Evolutionary conservation across 2,329 filamentous ascomycete species (phyloP), one percentile per base, ranked within the genome.

Genomic region (Acrocalymma vagum): DNA sequence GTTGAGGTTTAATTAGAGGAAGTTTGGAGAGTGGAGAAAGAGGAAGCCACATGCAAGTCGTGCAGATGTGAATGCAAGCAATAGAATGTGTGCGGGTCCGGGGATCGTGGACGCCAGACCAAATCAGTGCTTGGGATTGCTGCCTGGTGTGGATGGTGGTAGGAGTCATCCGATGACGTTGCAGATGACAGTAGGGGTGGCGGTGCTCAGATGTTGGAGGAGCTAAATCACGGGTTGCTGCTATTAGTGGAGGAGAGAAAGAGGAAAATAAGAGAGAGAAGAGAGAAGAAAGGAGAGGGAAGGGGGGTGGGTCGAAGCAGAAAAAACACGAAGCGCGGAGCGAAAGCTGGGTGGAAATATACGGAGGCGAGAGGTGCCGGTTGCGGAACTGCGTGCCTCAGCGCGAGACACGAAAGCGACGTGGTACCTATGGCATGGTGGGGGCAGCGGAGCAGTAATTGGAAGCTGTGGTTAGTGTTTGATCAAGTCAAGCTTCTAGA

Each of bases 121-220:
- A 42, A 45, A 38, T 29, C 38, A 41, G 37, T 36, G 38, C 20
- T 45, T 36, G 38, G 52, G 43, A 50, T 57, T 55, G 60, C 50
- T 57, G 63, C 56, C 59, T 62, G 58, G 44, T 52, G 41, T 48
- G 38, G 48, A n/a, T n/a, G n/a, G 36, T 38, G 47, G 39, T 35
- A 44, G 48, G 51, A 57, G 59, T 63, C 54, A 63, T 55, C 28
- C 44, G 49, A 60, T 63, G 63, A 65, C 60, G 62, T 60, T 51
- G 58, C 31, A 46, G 29, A 27, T 21, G 17, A 26, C 48, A 42
- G 39, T 31, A 37, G 24, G 42, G 21, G 47, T 51, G 48, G 47
- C 48, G 47, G 55, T 40, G 53, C 48, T 51, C 29, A 46, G 35
- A 41, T 22, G 31, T 21, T 21, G 17, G 23, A 20, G 16, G 15